Evolutionary conservation across 1,284 basidiomycete species (phyloP).

Genomic region (Rhodotorula mucilaginosa): DNA sequence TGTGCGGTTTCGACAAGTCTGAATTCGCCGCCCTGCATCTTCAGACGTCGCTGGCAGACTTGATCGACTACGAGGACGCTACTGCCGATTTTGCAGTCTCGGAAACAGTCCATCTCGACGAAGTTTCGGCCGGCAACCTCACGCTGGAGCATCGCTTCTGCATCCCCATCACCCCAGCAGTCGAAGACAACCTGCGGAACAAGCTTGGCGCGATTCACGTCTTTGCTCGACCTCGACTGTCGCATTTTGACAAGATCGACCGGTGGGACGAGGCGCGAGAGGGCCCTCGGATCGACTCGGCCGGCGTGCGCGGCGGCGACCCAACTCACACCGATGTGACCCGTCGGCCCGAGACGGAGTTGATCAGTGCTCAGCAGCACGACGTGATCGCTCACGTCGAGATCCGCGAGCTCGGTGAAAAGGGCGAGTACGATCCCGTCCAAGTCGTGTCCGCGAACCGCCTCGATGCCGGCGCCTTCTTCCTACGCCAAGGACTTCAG

Average conservation of each 20-base stretch:
- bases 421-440: slow-evolving; percentile 79
- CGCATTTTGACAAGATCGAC: slow-evolving; percentile 81
- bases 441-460: slow-evolving; percentile 74
- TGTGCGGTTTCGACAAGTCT: slow-evolving; percentile 69
- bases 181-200: slow-evolving; percentile 66
- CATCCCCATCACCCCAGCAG: slow-evolving; percentile 69
- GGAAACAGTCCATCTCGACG: slow-evolving; percentile 67
- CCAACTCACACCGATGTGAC: slow-evolving; percentile 53
- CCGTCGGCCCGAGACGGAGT: slow-evolving; percentile 86
- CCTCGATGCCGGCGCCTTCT: slow-evolving; percentile 79
- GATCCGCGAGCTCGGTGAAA: slow-evolving; percentile 78
- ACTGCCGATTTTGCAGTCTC: slow-evolving; percentile 77
- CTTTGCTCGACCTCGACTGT: slow-evolving; percentile 73
- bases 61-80: slow-evolving; percentile 63
- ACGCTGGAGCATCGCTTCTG: slow-evolving; percentile 77
- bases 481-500: slow-evolving; percentile 88
- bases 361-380: slow-evolving; percentile 81
- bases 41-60: slow-evolving; percentile 76
- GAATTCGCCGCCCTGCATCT: slow-evolving; percentile 80
- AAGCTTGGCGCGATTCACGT: slow-evolving; percentile 82
- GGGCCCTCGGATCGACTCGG: slow-evolving; percentile 18
- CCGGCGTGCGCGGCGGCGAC: slow-evolving; percentile 30
- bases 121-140: slow-evolving; percentile 68
- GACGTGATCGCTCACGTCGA: slow-evolving; percentile 84
- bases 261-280: slow-evolving; percentile 87